Conservation (phyloP, 1,284 basidiomycete species). For the Hemileia vastatrix region DNA sequence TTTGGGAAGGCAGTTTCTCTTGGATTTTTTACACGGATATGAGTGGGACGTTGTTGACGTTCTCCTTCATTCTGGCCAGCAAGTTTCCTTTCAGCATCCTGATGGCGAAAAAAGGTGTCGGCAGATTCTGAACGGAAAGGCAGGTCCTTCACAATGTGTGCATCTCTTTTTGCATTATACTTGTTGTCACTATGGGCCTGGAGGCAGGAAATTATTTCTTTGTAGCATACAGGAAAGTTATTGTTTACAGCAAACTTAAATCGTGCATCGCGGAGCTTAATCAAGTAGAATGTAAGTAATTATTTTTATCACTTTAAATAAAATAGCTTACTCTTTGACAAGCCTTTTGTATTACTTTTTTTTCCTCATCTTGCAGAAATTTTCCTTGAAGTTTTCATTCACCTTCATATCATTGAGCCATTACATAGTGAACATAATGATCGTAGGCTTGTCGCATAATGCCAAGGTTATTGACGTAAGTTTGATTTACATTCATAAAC, state of each 20-base stretch:
- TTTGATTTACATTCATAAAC: not conserved
- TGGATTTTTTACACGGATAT: too few species aligned
- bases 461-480: not conserved
- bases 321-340: slow-evolving; percentile 11
- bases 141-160: not conserved
- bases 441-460: not conserved
- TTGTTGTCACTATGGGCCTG: slow-evolving; percentile 2
- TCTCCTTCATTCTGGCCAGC: too few species aligned
- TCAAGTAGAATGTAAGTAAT: not conserved
- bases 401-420: not conserved
- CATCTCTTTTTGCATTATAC: not conserved
- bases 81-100: not conserved
- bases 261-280: not conserved
- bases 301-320: too few species aligned
- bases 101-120: not conserved
- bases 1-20: too few species aligned
- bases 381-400: slow-evolving; percentile 1
- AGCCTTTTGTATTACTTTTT: not conserved
- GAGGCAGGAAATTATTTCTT: not conserved
- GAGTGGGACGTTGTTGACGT: too few species aligned
- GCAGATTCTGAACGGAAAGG: slow-evolving; percentile 1
- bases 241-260: slow-evolving; percentile 5
- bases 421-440: slow-evolving; percentile 6
- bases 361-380: not conserved
- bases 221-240: not conserved